Conservation (phyloP, 768 basidiomycete genomes). For the Mrakia frigida region DNA sequence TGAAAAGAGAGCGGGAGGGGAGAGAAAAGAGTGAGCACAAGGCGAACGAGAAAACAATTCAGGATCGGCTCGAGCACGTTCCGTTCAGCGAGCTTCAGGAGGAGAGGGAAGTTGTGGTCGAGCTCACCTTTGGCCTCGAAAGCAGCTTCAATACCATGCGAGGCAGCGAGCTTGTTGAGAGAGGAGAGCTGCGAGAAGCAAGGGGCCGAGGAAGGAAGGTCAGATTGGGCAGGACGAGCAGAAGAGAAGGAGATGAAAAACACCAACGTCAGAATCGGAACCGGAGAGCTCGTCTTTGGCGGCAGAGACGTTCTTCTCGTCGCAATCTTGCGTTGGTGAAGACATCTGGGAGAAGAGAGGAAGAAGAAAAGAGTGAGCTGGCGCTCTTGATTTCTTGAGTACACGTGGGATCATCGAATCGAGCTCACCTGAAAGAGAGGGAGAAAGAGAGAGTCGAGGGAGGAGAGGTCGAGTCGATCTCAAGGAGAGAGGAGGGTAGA, state of each 20-base stretch:
- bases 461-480: not conserved
- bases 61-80: not conserved
- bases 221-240: not conserved
- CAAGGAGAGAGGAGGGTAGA: not conserved
- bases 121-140: constrained; percentile 19
- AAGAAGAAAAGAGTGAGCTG: too few relatives aligned
- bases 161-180: not conserved
- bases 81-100: too few relatives aligned
- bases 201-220: not conserved
- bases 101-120: not conserved
- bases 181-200: not conserved
- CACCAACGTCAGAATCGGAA: not conserved
- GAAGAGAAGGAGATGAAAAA: not conserved
- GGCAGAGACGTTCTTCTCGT: not conserved
- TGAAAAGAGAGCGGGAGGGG: not conserved
- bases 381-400: too few relatives aligned
- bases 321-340: not conserved
- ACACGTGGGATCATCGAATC: too few relatives aligned
- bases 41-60: not conserved
- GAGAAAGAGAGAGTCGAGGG: not conserved
- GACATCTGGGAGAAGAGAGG: not conserved
- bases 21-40: too few relatives aligned
- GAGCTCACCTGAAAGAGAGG: too few relatives aligned
- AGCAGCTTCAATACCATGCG: not conserved
- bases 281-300: not conserved